Percentiles rank a stretch among this genome's conserved stretches.
phyloP scores from a whole-genome alignment of 2,329 filamentous ascomycete genomes.

The Ambrosiella beaveri region DNA sequence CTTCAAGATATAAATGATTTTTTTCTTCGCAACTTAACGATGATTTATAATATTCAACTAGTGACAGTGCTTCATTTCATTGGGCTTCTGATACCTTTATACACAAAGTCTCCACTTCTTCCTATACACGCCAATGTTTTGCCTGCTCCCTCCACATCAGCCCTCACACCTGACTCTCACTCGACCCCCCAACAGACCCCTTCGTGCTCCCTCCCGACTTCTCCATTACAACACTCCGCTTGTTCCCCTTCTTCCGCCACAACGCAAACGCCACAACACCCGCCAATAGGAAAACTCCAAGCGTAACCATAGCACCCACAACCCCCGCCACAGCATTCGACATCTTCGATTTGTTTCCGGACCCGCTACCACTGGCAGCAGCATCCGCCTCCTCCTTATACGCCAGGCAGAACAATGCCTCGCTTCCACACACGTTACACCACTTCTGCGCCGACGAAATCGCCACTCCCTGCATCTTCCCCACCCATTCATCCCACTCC shows the following conservation, averaged over 20 bases:
- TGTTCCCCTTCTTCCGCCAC: constrained; percentile 14
- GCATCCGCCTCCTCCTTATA: constrained; percentile 16
- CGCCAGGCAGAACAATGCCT: constrained; percentile 19
- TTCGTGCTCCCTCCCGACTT: not conserved
- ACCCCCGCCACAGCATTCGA: constrained; percentile 21
- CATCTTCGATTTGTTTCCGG: constrained; percentile 13
- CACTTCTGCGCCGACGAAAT: constrained; percentile 19
- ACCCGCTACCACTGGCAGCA: constrained; percentile 8
- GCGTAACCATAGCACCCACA: constrained; percentile 20
- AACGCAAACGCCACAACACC: constrained; percentile 15
- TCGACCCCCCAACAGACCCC: constrained; percentile 3
- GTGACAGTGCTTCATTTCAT: too few species aligned
- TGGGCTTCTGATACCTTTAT: not conserved
- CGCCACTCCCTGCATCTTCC: constrained; percentile 18
- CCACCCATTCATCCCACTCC: constrained; percentile 18
- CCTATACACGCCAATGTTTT: too few species aligned
- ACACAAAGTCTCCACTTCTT: not conserved
- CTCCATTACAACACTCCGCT: not conserved
- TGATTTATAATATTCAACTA: too few species aligned
- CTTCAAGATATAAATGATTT: too few species aligned
- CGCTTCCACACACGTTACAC: constrained; percentile 18
- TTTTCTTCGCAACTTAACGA: too few species aligned
- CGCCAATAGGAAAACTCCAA: constrained; percentile 16
- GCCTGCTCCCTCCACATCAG: not conserved
- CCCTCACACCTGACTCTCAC: constrained; percentile 5